A percentile compares a stretch with the other conserved stretches of the same genome.
Evolutionary conservation across 768 basidiomycete species (phyloP).

Genomic region (Antrodiella citrinella): DNA sequence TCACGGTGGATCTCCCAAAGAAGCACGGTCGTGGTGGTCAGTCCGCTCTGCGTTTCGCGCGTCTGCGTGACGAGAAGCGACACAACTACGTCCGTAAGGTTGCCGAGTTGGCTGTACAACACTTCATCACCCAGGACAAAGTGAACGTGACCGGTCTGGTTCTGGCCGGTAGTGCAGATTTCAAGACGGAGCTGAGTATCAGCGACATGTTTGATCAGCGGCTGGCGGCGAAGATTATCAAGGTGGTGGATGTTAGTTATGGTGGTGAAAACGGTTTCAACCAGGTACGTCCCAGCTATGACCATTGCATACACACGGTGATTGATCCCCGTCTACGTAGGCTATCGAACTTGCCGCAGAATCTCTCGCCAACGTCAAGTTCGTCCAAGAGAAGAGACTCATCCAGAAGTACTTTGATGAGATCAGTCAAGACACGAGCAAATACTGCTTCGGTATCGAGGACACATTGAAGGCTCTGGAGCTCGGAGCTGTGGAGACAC

Average conservation of each 20-base stretch:
- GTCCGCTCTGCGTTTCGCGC: conserved; percentile 98
- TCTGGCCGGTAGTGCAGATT: conserved; percentile 94
- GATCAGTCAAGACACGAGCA: conserved; percentile 94
- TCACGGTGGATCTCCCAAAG: conserved; percentile 97
- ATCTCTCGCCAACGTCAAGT: conserved; percentile 96
- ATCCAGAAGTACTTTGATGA: conserved; percentile 99
- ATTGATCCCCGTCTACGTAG: conserved; percentile 29
- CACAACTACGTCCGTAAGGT: conserved; percentile 99
- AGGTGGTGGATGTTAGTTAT: conserved; percentile 97
- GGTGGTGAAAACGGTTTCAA: conserved; percentile 99
- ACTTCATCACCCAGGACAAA: conserved; percentile 96
- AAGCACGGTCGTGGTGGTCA: conserved; percentile 99
- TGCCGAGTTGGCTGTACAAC: conserved; percentile 92
- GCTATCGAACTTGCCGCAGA: conserved; percentile 97
- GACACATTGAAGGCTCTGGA: conserved; percentile 96
- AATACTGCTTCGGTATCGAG: conserved; percentile 95
- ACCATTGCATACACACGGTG: no score
- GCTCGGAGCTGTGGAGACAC: conserved; percentile 91
- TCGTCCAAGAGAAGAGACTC: conserved; percentile 96
- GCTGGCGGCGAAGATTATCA: conserved; percentile 87
- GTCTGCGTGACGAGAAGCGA: conserved; percentile 96
- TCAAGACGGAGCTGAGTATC: conserved; percentile 96
- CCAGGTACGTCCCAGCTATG: conserved; percentile 78
- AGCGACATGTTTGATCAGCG: conserved; percentile 94
- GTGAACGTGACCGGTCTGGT: conserved; percentile 97